Percentiles rank a stretch among this genome's conserved stretches.
phyloP scores from a whole-genome alignment of 768 basidiomycete species.

The Mrakia frigida region DNA sequence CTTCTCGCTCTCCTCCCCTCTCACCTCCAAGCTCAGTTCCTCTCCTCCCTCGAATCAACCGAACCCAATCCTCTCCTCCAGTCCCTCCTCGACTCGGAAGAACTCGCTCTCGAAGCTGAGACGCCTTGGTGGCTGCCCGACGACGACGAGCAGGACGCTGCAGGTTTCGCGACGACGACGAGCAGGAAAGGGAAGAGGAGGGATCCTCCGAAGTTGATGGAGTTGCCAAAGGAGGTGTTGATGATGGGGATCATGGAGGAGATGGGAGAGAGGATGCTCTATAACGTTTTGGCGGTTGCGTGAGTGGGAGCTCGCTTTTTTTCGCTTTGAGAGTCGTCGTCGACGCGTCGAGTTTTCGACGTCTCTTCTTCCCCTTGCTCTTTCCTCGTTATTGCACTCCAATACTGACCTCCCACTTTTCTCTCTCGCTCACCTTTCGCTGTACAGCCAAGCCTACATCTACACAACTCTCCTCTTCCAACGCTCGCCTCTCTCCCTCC shows the following conservation, averaged over 20 bases:
- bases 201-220: conserved; percentile 50
- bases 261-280: conserved; percentile 49
- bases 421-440: not conserved
- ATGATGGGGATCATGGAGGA: conserved; percentile 48
- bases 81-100: conserved; percentile 36
- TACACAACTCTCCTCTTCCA: conserved; percentile 25
- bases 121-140: conserved; percentile 65
- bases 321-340: not conserved
- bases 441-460: conserved; percentile 23
- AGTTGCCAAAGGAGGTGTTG: conserved; percentile 16
- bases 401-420: not conserved
- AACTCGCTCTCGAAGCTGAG: conserved; percentile 51
- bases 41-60: not conserved
- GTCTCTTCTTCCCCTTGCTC: not conserved
- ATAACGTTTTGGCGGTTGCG: conserved; percentile 66
- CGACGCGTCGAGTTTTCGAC: not conserved
- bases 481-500: conserved; percentile 2
- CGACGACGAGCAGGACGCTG: conserved; percentile 26
- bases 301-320: conserved; percentile 45
- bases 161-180: conserved; percentile 24
- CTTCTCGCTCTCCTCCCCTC: conserved; percentile 26
- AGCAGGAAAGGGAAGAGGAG: conserved; percentile 49
- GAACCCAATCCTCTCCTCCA: conserved; percentile 21
- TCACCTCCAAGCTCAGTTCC: conserved; percentile 24
- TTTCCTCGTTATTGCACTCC: not conserved